Evolutionary conservation across 495 filamentous ascomycete species (phyloP).

Genomic region (Xylaria scruposa): DNA sequence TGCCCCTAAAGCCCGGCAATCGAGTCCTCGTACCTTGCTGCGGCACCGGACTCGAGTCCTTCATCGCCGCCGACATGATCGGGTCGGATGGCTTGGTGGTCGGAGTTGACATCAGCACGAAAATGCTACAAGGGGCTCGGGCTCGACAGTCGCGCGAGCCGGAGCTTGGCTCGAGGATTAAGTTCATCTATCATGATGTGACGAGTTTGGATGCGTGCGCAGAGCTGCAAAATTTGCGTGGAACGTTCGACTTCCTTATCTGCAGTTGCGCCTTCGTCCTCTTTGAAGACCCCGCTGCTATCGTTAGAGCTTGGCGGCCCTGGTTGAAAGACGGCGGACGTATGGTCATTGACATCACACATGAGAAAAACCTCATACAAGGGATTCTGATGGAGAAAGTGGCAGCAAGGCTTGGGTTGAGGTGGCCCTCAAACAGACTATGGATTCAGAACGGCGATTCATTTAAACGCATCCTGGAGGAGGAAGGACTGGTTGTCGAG

Average conservation of each 20-base stretch:
- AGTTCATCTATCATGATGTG: background rate
- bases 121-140: background rate
- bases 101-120: background rate
- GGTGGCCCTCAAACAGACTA: background rate
- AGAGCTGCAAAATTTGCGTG: background rate
- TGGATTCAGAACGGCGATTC: background rate
- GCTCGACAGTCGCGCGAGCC: background rate
- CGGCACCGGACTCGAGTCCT: background rate
- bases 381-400: background rate
- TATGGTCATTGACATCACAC: constrained; percentile 7
- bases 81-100: background rate
- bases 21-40: background rate
- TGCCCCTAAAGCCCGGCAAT: background rate
- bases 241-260: background rate
- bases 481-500: background rate
- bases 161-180: background rate
- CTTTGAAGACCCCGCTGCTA: background rate
- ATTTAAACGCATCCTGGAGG: background rate
- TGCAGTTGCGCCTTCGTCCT: background rate
- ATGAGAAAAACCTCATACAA: background rate
- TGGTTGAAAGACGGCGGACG: background rate
- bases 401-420: background rate
- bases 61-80: background rate
- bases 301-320: background rate
- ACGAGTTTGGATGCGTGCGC: background rate